Percentiles rank a stretch among this genome's conserved stretches.
phyloP scores from a whole-genome alignment of 768 basidiomycete genomes.

The Tricholoma sp. region DNA sequence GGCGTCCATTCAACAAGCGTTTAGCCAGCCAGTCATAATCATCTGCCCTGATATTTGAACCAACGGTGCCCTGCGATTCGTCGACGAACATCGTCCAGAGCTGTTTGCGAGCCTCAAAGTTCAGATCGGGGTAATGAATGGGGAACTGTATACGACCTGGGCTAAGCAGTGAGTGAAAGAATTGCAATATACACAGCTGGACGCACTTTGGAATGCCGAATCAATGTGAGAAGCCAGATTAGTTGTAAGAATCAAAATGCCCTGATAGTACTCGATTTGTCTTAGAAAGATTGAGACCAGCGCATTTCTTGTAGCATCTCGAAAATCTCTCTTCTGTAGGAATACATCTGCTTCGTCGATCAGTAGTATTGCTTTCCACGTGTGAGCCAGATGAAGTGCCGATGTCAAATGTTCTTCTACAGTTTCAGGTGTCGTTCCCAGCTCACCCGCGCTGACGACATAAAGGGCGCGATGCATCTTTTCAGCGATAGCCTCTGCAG shows the following conservation, averaged over 20 bases:
- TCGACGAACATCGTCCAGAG: too few species aligned
- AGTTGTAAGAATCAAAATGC: slow-evolving; percentile 32
- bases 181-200: too few species aligned
- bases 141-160: too few species aligned
- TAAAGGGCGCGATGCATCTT: slow-evolving; percentile 16
- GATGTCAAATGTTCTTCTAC: slow-evolving; percentile 18
- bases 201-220: too few species aligned
- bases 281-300: slow-evolving; percentile 32
- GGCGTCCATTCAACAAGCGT: too few species aligned
- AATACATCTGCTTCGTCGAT: slow-evolving; percentile 34
- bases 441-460: slow-evolving; percentile 25
- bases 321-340: slow-evolving; percentile 19
- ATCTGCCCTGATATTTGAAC: too few species aligned
- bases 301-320: slow-evolving; percentile 3
- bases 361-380: slow-evolving; percentile 30
- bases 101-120: too few species aligned
- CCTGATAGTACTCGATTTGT: slow-evolving; percentile 32
- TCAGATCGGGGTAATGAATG: too few species aligned
- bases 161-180: too few species aligned
- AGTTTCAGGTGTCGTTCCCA: slow-evolving; percentile 21
- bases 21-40: too few species aligned
- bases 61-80: too few species aligned
- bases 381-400: slow-evolving; percentile 23
- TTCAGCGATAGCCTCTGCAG: not conserved
- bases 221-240: slow-evolving; percentile 10